phyloP scores from a whole-genome alignment of 768 basidiomycete species.

The Chlorophyllum brunneum region DNA sequence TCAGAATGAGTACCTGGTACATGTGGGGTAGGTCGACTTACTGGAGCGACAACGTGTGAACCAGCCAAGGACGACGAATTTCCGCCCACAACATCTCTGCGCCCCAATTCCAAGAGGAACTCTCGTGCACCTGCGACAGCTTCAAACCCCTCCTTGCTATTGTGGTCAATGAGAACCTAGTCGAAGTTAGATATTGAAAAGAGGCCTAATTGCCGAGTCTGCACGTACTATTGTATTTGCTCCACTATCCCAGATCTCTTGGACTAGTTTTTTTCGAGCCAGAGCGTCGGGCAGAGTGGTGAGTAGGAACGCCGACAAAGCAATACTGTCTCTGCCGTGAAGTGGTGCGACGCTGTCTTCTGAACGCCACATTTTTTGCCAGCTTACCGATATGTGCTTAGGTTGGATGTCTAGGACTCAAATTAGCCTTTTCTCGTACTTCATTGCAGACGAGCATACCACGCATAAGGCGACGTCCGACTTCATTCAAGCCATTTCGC shows the following conservation, averaged over 20 bases:
- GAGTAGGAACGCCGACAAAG: constrained; percentile 83
- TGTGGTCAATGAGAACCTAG: constrained; percentile 86
- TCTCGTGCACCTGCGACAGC: constrained; percentile 76
- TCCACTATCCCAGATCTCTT: constrained; percentile 90
- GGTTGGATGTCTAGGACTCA: constrained; percentile 12
- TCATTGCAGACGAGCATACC: constrained; percentile 38
- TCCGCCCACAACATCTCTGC: constrained; percentile 47
- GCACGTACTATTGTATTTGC: constrained; percentile 71
- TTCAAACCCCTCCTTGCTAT: constrained; percentile 70
- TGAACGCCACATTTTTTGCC: constrained; percentile 57
- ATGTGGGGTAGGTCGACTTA: constrained; percentile 34
- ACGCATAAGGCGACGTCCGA: constrained; percentile 61
- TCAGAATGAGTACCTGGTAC: neutral
- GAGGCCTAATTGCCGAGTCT: neutral
- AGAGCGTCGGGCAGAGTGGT: constrained; percentile 63
- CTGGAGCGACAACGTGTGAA: constrained; percentile 86
- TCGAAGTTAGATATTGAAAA: constrained; percentile 1
- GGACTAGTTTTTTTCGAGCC: constrained; percentile 62
- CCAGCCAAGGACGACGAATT: constrained; percentile 39
- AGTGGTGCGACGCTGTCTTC: constrained; percentile 36
- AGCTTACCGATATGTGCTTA: constrained; percentile 41
- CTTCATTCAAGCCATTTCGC: constrained; percentile 61
- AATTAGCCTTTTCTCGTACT: constrained; percentile 39
- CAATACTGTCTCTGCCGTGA: constrained; percentile 53
- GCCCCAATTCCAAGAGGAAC: constrained; percentile 61